Evolutionary conservation across 176 grass and related monocot species (phyloP), one percentile per base, ranked within the genome.

Genomic region (Dendrocalamus sinicus): DNA sequence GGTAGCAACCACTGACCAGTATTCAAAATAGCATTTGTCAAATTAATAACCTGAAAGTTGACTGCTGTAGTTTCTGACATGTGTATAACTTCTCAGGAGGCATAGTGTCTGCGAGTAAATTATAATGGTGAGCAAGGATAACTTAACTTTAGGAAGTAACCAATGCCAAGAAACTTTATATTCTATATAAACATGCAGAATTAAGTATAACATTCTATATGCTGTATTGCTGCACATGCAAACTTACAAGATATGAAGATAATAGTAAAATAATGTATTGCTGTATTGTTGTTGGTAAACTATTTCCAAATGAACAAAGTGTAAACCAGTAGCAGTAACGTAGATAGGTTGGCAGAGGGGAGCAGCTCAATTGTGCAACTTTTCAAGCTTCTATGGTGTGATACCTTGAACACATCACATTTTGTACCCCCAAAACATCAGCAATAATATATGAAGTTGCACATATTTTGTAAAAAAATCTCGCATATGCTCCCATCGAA

Each of bases 21-120:
- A 89, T 45, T 35, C 40, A 84, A 69, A 80, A 74, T 12, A 58
- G 11, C 51, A 43, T 13, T 7, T 41, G 46, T 77, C 16, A 75
- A 88, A 82, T 12, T 46, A 84, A 53, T 75, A 54, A 99, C 96
- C 92, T 90, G 92, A 86, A 75, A 94, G 83, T 51, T 92, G 92
- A 70, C 90, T 86, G 88, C 90, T 96, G 81, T 91, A 94, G 75
- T 89, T 86, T 52, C 91, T 91, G 58, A 86, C 88, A 79, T 91
- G 86, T 73, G 86, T 78, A 24, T 19, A 89, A 81, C 93, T 92
- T 89, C 86, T 92, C 43, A 89, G 67, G 12, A 95, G 81, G 79
- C 91, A 81, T 53, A 96, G 73, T 65, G 88, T 75, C 93, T 98
- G 85, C 73, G 83, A 45, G 65, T 35, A 80, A 47, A 75, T 70